Conservation (phyloP, 768 basidiomycete genomes). For the Serendipita indica region DNA sequence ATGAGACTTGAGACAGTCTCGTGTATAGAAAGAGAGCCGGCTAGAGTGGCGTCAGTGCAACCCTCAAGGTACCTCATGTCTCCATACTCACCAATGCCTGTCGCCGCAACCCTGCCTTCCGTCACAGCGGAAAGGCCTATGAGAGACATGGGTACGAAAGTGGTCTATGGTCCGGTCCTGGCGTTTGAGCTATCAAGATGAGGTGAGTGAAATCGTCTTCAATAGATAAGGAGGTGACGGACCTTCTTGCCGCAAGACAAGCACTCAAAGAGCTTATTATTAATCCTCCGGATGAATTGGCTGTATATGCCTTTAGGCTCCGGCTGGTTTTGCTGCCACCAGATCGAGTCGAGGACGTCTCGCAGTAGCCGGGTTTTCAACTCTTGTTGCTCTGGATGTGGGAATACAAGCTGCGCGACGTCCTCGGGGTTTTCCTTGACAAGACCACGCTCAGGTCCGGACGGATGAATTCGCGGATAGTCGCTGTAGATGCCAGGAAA, state of each 20-base stretch:
- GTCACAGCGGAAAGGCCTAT: conserved; percentile 1
- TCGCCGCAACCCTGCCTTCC: neutral
- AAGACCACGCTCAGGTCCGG: neutral
- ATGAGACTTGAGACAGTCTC: conserved; percentile 3
- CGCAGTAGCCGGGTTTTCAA: neutral
- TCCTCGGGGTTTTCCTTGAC: conserved; percentile 3
- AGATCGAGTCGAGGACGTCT: neutral
- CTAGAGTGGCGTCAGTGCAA: neutral
- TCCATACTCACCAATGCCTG: neutral
- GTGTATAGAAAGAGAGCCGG: neutral
- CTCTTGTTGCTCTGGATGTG: neutral
- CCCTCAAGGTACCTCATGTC: neutral
- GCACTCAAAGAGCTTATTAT: neutral
- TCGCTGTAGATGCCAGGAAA: neutral
- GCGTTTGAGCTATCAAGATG: neutral
- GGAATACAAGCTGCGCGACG: neutral
- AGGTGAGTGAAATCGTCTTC: neutral
- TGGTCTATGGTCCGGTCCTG: neutral
- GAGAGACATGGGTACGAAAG: neutral
- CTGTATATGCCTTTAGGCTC: neutral
- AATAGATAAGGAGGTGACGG: neutral
- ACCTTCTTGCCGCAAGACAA: neutral
- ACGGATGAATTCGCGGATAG: neutral
- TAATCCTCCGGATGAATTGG: neutral
- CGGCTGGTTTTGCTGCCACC: neutral